These are phyloP conservation scores for Fusarium graminum DNA, from an alignment of 2,329 filamentous ascomycete genomes.

Conservation along the genomic window DNA sequence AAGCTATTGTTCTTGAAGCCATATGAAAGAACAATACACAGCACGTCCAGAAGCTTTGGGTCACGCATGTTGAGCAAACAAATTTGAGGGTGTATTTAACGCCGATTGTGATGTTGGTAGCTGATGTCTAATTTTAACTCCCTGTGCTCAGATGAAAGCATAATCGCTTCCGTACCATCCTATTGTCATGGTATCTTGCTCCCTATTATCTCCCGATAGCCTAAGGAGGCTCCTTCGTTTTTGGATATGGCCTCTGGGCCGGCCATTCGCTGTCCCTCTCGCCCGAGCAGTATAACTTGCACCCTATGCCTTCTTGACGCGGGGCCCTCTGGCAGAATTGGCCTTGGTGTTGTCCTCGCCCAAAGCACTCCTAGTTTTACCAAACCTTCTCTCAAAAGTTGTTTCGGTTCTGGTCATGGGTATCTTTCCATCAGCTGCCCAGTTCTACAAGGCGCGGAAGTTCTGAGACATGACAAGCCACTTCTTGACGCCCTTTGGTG, in stretches of 20 bases:
- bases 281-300: neutral
- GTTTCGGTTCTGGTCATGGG: constrained; percentile 13
- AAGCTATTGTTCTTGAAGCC: constrained; percentile 42
- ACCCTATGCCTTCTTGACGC: constrained; percentile 22
- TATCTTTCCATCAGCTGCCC: constrained; percentile 15
- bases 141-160: neutral
- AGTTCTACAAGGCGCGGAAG: constrained; percentile 67
- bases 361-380: constrained; percentile 9
- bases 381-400: constrained; percentile 9
- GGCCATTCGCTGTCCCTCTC: neutral
- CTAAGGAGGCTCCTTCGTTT: neutral
- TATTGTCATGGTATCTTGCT: constrained; percentile 21
- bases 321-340: constrained; percentile 24
- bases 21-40: constrained; percentile 36
- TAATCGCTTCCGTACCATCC: neutral
- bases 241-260: neutral
- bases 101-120: constrained; percentile 8
- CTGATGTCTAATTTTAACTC: constrained; percentile 4
- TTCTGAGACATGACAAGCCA: constrained; percentile 81
- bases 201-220: constrained; percentile 8
- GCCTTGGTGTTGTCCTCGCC: constrained; percentile 25
- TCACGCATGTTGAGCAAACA: constrained; percentile 17
- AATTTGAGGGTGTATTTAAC: constrained; percentile 6
- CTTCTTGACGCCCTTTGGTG: constrained; percentile 65
- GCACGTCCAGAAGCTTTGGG: neutral